These are phyloP conservation scores for Penicillium occitanis DNA, from an alignment of 2,329 filamentous ascomycete genomes.

Conservation along the genomic window DNA sequence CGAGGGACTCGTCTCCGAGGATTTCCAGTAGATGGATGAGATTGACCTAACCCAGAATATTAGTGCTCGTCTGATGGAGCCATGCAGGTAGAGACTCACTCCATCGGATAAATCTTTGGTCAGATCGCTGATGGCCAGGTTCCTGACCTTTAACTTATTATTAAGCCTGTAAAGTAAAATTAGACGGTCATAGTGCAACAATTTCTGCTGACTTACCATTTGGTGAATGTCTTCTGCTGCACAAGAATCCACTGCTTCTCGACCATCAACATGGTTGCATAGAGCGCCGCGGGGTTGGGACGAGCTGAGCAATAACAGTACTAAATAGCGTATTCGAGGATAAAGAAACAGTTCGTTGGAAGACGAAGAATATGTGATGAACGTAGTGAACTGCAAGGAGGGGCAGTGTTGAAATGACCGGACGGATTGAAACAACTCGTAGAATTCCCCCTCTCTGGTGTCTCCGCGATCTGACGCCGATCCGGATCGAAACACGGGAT, in stretches of 20 bases:
- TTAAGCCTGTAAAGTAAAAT: constrained; percentile 68
- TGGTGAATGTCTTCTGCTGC: constrained; percentile 98
- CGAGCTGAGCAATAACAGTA: not conserved
- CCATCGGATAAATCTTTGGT: constrained; percentile 90
- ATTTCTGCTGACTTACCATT: constrained; percentile 65
- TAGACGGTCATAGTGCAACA: not conserved
- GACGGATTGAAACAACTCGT: constrained; percentile 3
- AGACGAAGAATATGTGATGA: constrained; percentile 4
- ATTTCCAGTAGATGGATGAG: constrained; percentile 97
- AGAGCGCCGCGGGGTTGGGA: constrained; percentile 2
- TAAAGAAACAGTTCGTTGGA: not conserved
- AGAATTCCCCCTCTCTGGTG: constrained; percentile 1
- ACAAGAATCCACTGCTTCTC: constrained; percentile 70
- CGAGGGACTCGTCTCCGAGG: constrained; percentile 88
- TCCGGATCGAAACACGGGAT: constrained; percentile 10
- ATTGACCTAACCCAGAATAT: constrained; percentile 63
- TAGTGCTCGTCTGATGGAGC: not conserved
- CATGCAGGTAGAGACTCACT: constrained; percentile 56
- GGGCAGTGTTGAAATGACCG: constrained; percentile 11
- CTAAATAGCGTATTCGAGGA: not conserved
- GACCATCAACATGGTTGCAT: constrained; percentile 46
- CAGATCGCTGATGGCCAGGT: constrained; percentile 80
- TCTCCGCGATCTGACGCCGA: constrained; percentile 8
- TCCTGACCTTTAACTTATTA: constrained; percentile 79
- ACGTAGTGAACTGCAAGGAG: constrained; percentile 7